A percentile compares a stretch with the other conserved stretches of the same genome.
phyloP scores from a whole-genome alignment of 306 rosid genomes.

The Trifolium pratense region DNA sequence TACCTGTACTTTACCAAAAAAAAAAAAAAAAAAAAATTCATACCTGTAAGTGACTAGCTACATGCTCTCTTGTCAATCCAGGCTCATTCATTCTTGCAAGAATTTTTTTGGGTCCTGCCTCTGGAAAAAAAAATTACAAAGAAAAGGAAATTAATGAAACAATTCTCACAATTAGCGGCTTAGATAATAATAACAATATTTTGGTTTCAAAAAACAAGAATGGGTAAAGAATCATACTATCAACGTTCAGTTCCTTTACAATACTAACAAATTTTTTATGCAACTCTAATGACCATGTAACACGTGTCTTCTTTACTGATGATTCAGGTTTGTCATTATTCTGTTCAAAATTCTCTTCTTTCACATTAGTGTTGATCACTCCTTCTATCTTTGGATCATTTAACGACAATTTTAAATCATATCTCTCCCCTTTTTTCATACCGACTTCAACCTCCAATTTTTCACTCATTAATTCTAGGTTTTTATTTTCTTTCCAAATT shows the following conservation, averaged over 20 bases:
- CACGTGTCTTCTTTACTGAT: slow-evolving; percentile 61
- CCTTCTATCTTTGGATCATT: slow-evolving; percentile 36
- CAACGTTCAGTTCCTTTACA: slow-evolving; percentile 65
- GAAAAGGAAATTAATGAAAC: not conserved
- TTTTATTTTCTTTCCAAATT: slow-evolving; percentile 48
- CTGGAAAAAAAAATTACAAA: slow-evolving; percentile 36
- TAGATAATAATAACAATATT: too few species aligned
- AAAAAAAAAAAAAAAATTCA: too few species aligned
- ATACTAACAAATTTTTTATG: slow-evolving; percentile 62
- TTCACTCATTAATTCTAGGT: slow-evolving; percentile 33
- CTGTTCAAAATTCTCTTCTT: slow-evolving; percentile 38
- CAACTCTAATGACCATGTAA: slow-evolving; percentile 65
- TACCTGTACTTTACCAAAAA: too few species aligned
- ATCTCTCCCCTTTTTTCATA: slow-evolving; percentile 37
- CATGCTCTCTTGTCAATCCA: slow-evolving; percentile 65
- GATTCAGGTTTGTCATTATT: slow-evolving; percentile 45
- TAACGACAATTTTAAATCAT: slow-evolving; percentile 40
- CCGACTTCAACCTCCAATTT: slow-evolving; percentile 45
- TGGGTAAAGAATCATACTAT: slow-evolving; percentile 53
- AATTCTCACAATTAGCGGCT: not conserved
- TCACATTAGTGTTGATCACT: slow-evolving; percentile 36
- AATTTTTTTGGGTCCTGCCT: slow-evolving; percentile 77
- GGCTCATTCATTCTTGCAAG: slow-evolving; percentile 68
- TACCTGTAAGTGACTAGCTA: slow-evolving; percentile 87
- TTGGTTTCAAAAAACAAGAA: not conserved